These are phyloP conservation scores for Coemansia sp. DNA, from an alignment of 192 early-diverging fungal species.

Conservation along the genomic window DNA sequence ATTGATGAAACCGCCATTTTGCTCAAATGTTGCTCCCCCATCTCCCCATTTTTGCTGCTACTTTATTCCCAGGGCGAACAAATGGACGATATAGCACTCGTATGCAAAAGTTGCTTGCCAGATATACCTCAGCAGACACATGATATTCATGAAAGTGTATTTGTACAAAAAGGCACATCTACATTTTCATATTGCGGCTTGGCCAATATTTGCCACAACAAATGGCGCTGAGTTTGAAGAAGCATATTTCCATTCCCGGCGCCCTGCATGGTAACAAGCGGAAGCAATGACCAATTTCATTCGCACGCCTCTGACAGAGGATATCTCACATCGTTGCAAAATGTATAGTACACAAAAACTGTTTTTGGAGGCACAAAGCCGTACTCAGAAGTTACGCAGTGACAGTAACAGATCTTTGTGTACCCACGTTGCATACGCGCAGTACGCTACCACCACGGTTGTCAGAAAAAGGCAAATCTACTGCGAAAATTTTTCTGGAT, in stretches of 20 bases:
- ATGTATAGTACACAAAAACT: neutral
- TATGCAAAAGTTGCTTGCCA: neutral
- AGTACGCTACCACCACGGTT: neutral
- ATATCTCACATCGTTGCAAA: neutral
- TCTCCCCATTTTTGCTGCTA: constrained; percentile 4
- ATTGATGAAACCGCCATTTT: neutral
- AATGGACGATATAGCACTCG: neutral
- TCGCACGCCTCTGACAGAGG: constrained; percentile 2
- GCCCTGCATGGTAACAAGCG: neutral
- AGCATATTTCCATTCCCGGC: neutral
- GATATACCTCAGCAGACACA: neutral
- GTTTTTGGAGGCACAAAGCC: neutral
- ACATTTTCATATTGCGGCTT: neutral
- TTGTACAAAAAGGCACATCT: neutral
- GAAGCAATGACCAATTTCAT: neutral
- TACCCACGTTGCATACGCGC: constrained; percentile 1
- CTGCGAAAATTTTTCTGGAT: constrained; percentile 40
- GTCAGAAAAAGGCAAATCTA: neutral
- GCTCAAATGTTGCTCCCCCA: neutral
- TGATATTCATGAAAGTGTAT: neutral
- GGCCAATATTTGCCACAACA: neutral
- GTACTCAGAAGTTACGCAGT: too few species aligned
- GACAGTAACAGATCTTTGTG: too few species aligned
- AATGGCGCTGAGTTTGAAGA: neutral
- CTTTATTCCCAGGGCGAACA: neutral